These are phyloP conservation scores for Daldinia grandis DNA, from an alignment of 495 filamentous ascomycete species.

Conservation along the genomic window DNA sequence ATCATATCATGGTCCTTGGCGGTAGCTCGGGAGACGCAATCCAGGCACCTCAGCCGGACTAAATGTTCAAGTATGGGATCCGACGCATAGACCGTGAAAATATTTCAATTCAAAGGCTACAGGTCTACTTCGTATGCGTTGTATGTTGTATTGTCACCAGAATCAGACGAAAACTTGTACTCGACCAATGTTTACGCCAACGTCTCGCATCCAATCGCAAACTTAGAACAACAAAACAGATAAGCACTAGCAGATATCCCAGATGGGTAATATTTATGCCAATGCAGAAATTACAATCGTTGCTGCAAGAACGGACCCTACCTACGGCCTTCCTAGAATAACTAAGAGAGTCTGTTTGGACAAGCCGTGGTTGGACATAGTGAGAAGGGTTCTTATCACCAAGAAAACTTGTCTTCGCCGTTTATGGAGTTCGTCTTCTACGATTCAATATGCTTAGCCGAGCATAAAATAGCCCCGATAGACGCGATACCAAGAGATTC, in stretches of 20 bases:
- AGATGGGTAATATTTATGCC: slow-evolving; percentile 50
- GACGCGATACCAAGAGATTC: too few species aligned
- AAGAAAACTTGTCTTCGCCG: neutral
- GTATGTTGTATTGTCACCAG: neutral
- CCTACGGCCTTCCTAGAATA: slow-evolving; percentile 24
- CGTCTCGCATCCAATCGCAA: too few species aligned
- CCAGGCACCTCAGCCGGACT: neutral
- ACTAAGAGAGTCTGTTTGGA: neutral
- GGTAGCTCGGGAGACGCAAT: neutral
- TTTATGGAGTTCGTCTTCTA: neutral
- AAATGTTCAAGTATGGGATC: neutral
- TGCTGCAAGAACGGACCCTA: slow-evolving; percentile 36
- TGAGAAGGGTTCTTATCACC: neutral
- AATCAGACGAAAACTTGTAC: neutral
- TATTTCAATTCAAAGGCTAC: neutral
- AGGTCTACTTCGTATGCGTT: too few species aligned
- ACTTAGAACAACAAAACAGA: too few species aligned
- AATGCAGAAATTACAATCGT: slow-evolving; percentile 47
- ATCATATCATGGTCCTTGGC: too few species aligned
- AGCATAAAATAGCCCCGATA: neutral
- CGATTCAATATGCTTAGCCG: neutral
- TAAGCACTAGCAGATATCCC: slow-evolving; percentile 41
- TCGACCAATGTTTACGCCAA: neutral
- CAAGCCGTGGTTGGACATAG: neutral
- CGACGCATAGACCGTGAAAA: neutral